phyloP scores from a whole-genome alignment of 176 grass and related monocot genomes.

The Themeda triandra region DNA sequence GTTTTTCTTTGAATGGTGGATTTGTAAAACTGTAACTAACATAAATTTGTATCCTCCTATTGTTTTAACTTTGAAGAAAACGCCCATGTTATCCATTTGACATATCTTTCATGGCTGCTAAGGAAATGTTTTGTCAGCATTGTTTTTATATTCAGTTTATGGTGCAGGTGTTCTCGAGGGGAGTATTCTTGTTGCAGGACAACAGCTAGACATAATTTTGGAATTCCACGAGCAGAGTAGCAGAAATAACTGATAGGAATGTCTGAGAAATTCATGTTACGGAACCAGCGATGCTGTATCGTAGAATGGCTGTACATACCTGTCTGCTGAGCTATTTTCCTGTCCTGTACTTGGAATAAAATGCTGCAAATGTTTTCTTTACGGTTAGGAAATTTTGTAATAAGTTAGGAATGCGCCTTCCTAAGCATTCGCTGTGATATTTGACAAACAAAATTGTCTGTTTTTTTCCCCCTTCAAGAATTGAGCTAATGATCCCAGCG shows the following conservation, averaged over 20 bases:
- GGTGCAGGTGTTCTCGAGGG: constrained; percentile 18
- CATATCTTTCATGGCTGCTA: not conserved
- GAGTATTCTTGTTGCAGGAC: not conserved
- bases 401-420: not conserved
- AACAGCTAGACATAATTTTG: not conserved
- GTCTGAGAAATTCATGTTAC: not conserved
- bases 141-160: constrained; percentile 11
- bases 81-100: not conserved
- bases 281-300: not conserved
- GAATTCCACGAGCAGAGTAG: not conserved
- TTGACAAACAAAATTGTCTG: not conserved
- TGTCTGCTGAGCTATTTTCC: constrained; percentile 9
- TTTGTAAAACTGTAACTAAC: not conserved
- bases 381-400: constrained; percentile 11
- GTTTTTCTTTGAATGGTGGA: not conserved
- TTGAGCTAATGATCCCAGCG: not conserved
- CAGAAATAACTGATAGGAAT: not conserved
- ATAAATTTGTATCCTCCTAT: not conserved
- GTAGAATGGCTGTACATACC: not conserved
- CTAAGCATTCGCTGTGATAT: not conserved
- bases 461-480: not conserved
- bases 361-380: constrained; percentile 2
- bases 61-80: not conserved
- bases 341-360: constrained; percentile 21
- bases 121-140: not conserved